Evolutionary conservation across 1,284 basidiomycete genomes (phyloP).

Genomic region (Phlebopus sp.): DNA sequence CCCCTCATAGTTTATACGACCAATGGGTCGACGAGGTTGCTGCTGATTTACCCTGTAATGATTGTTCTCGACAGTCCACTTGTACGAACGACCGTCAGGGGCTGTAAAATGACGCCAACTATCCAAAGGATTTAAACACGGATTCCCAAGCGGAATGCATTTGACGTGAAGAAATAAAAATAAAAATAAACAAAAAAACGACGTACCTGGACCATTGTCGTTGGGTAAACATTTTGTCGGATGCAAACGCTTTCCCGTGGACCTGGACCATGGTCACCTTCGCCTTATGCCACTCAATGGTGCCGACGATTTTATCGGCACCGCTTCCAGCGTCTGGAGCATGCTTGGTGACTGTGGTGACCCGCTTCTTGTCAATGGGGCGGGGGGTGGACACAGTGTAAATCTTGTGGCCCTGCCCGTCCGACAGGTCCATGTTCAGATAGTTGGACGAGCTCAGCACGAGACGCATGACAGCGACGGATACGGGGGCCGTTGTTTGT

Average conservation of each 20-base stretch:
- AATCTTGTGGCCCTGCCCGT: no score
- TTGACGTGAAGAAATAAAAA: not conserved
- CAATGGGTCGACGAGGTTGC: no score
- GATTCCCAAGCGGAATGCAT: not conserved
- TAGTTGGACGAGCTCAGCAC: no score
- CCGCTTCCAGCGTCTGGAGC: not conserved
- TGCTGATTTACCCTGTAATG: no score
- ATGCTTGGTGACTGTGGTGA: not conserved
- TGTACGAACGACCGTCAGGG: constrained; percentile 10
- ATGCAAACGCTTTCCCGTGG: not conserved
- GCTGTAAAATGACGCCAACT: constrained; percentile 9
- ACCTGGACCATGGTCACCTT: not conserved
- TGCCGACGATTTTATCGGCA: constrained; percentile 1
- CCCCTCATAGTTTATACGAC: no score
- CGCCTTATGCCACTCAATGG: constrained; percentile 5
- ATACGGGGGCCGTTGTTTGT: not conserved
- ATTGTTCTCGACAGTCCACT: not conserved
- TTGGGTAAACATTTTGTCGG: not conserved
- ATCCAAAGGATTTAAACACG: not conserved
- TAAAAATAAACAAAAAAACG: no score
- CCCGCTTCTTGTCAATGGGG: no score
- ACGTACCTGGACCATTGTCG: not conserved
- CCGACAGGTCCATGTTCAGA: no score
- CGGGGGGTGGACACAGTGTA: no score
- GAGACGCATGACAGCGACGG: not conserved